Evolutionary conservation across 306 rosid genomes (phyloP), one percentile per base, ranked within the genome.

Genomic region (Cicer arietinum): DNA sequence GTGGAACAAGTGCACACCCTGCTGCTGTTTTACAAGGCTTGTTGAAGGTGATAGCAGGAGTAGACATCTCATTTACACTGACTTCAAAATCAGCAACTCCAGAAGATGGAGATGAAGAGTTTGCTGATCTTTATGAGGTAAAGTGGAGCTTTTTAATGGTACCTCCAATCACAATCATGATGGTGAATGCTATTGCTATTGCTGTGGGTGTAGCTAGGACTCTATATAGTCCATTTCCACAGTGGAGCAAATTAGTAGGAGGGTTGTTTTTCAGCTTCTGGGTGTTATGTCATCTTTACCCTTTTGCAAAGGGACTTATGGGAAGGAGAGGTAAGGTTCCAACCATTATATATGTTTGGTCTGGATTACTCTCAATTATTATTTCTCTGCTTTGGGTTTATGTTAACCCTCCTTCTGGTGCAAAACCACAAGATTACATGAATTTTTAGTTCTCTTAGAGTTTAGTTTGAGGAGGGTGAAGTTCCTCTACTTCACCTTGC

Each of bases 221-320:
- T 16, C 0, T 89, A 57, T 92, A 92, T 76, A 92, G 97, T 39
- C 88, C 88, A 17, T 92, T 85, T 69, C 96, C 93, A 71, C 89
- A 90, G 66, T 92, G 97, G 97, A 92, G 97, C 84, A 90, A 46
- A 71, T 85, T 92, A 1, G 80, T 90, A 6, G 97, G 96, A 73
- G 97, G 97, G 6, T 92, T 92, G 79, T 92, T 90, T 84, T 90
- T 92, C 85, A 88, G 96, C 76, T 90, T 92, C 62, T 92, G 97
- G 97, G 97, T 92, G 1, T 66, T 92, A 35, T 85, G 91, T 69
- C 97, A 92, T 83, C 93, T 92, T 65, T 92, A 85, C 70, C 97
- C 97, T 0, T 90, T 92, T 77, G 93, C 92, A 5, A 90, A 90
- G 65, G 97, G 97, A 16, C 67, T 90, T 74, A 77, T 92, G 97